These are phyloP conservation scores for Nannizzia gypsea DNA, from an alignment of 2,329 filamentous ascomycete species.

Conservation along the genomic window DNA sequence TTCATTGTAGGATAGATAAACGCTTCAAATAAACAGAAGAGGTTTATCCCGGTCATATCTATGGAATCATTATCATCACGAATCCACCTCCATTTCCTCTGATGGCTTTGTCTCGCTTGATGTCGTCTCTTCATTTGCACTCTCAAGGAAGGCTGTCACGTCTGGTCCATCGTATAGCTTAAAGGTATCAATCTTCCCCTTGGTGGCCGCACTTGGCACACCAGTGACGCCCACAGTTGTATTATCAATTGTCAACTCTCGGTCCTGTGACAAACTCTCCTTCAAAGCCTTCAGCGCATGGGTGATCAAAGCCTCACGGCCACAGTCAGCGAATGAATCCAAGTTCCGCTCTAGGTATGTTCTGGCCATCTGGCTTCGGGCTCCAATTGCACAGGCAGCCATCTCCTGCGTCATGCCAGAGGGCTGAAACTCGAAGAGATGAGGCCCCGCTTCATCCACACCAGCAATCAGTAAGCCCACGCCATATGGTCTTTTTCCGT, in stretches of 20 bases:
- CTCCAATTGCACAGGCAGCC: slow-evolving; percentile 89
- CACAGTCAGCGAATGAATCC: slow-evolving; percentile 64
- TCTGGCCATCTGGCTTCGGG: slow-evolving; percentile 90
- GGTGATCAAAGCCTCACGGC: slow-evolving; percentile 73
- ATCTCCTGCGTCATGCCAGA: slow-evolving; percentile 95
- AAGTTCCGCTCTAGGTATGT: slow-evolving; percentile 93
- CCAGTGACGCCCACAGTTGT: slow-evolving; percentile 83
- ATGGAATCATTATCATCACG: slow-evolving; percentile 18
- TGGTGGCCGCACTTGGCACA: slow-evolving; percentile 41
- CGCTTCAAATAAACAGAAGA: background rate
- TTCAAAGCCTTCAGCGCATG: slow-evolving; percentile 87
- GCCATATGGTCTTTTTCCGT: slow-evolving; percentile 91
- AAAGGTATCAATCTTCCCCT: slow-evolving; percentile 60
- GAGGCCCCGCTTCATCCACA: slow-evolving; percentile 84
- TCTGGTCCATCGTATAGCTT: slow-evolving; percentile 84
- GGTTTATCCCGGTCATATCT: background rate
- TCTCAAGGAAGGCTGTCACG: slow-evolving; percentile 74
- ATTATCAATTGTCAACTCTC: slow-evolving; percentile 94
- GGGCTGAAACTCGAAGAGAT: slow-evolving; percentile 97
- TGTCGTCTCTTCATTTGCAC: slow-evolving; percentile 44
- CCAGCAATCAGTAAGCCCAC: slow-evolving; percentile 87
- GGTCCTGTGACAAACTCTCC: slow-evolving; percentile 92
- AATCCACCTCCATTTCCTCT: slow-evolving; percentile 48
- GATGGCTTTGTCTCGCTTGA: slow-evolving; percentile 35
- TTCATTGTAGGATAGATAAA: background rate